Evolutionary conservation across 345 rosid genomes (phyloP).

Genomic region (Dipteronia dyeriana): DNA sequence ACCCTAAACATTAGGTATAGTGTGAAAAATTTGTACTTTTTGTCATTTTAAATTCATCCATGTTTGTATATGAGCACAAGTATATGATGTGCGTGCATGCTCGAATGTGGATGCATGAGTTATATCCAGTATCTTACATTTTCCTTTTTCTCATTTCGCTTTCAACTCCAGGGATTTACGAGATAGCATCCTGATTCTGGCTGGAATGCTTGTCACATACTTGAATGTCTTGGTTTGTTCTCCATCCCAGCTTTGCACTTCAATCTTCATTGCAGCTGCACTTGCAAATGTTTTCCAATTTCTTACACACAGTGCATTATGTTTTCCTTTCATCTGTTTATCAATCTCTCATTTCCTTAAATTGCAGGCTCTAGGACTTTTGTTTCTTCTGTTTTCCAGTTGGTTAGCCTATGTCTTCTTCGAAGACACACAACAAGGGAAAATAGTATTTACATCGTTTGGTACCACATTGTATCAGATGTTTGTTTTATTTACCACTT

Average conservation of each 20-base stretch:
- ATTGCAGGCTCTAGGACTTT: slow-evolving; percentile 80
- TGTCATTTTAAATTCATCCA: neutral
- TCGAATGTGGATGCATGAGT: neutral
- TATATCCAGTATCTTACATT: neutral
- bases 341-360: slow-evolving; percentile 29
- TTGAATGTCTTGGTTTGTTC: slow-evolving; percentile 80
- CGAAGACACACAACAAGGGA: slow-evolving; percentile 93
- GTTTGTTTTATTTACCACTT: slow-evolving; percentile 92
- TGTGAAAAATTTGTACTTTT: neutral
- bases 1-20: slow-evolving; percentile 74
- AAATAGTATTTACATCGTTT: slow-evolving; percentile 65
- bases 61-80: neutral
- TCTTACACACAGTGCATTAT: neutral
- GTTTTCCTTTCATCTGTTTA: neutral
- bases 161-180: slow-evolving; percentile 65
- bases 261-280: neutral
- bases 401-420: slow-evolving; percentile 97
- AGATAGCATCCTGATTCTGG: slow-evolving; percentile 58
- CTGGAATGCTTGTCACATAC: slow-evolving; percentile 90
- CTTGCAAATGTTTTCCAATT: slow-evolving; percentile 2
- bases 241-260: slow-evolving; percentile 16
- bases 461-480: slow-evolving; percentile 80
- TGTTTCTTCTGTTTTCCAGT: slow-evolving; percentile 87
- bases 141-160: slow-evolving; percentile 1
- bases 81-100: neutral